Evolutionary conservation across 1,284 basidiomycete species (phyloP), one percentile per base, ranked within the genome.

Genomic region (Boletus albobrunnescens): DNA sequence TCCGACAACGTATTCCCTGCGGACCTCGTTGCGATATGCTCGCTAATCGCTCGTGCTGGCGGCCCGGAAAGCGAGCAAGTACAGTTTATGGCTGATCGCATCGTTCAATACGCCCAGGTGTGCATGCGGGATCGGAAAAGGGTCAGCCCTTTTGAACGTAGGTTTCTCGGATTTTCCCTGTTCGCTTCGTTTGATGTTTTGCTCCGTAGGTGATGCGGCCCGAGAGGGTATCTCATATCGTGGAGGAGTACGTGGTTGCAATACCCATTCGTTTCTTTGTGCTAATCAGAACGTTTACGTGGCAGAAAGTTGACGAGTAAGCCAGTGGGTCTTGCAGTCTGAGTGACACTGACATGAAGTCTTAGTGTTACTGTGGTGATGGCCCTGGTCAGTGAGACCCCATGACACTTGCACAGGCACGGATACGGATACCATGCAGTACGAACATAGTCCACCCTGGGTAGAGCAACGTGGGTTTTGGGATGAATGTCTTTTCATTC

Each of bases 1-100:
- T 82, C 86, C 28, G 92, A 94, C 63, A 94, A 94, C 59, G 87
- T 94, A 20, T 91, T 86, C 56, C 75, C 81, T 7, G 67, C 77
- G 11, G 87, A 92, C 59, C 74, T 90, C 51, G 70, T 79, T 28
- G 73, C 79, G 26, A 82, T 91, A 44, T 83, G 83, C 57, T 74
- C 79, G 1, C 70, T 88, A 2, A 76, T 83, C 12, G 72, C 78
- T 17, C 76, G 84, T 36, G 65, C 74, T 35, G 74, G 72, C 8
- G 78, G 71, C 8, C 54, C 76, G 3, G 85, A 87, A 54, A 76
- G 77, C 28, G 62, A 71, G 30, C 77, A 82, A 58, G 84, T 82
- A 3, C 81, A 88, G 58, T 68, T 70, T 9, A 80, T 91, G 61
- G 84, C 89, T 3, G 79, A 89, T 56, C 75, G 79, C 10, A 70